These are phyloP conservation scores for Claviceps sp. DNA, from an alignment of 2,329 filamentous ascomycete species.

Conservation along the genomic window DNA sequence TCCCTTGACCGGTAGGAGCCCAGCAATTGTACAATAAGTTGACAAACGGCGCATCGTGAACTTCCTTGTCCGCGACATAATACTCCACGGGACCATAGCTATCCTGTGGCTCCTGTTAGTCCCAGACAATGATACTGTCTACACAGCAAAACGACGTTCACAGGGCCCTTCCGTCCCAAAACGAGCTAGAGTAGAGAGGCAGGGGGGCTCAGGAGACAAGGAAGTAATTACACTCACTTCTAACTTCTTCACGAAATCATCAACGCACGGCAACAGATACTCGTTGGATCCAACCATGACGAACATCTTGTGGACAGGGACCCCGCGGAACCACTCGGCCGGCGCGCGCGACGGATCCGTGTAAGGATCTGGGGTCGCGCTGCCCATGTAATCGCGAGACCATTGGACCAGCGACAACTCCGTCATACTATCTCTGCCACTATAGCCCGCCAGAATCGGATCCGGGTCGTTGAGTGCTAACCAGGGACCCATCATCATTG, in stretches of 20 bases:
- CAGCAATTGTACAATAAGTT: conserved; percentile 8
- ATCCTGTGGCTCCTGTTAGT: neutral
- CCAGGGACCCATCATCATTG: conserved; percentile 9
- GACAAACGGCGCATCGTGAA: conserved; percentile 10
- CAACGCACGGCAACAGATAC: conserved; percentile 8
- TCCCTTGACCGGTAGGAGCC: conserved; percentile 10
- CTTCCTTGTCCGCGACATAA: conserved; percentile 8
- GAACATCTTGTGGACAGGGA: conserved; percentile 7
- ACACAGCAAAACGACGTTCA: neutral
- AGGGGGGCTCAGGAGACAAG: too few relatives aligned
- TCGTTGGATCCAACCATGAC: conserved; percentile 9
- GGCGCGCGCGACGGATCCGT: conserved; percentile 9
- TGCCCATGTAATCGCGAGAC: conserved; percentile 7
- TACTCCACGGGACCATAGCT: conserved; percentile 8
- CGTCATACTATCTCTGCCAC: conserved; percentile 7
- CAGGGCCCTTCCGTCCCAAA: neutral
- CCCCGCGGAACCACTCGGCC: conserved; percentile 8
- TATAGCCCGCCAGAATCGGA: conserved; percentile 2
- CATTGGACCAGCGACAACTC: conserved; percentile 2
- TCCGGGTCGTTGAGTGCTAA: conserved; percentile 4
- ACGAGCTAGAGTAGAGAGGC: neutral
- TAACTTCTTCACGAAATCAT: conserved; percentile 7
- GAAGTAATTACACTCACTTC: conserved; percentile 5
- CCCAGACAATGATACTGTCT: neutral
- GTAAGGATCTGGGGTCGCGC: conserved; percentile 7